Evolutionary conservation across 495 filamentous ascomycete species (phyloP).

Genomic region (Aspergillus olivimuriae): DNA sequence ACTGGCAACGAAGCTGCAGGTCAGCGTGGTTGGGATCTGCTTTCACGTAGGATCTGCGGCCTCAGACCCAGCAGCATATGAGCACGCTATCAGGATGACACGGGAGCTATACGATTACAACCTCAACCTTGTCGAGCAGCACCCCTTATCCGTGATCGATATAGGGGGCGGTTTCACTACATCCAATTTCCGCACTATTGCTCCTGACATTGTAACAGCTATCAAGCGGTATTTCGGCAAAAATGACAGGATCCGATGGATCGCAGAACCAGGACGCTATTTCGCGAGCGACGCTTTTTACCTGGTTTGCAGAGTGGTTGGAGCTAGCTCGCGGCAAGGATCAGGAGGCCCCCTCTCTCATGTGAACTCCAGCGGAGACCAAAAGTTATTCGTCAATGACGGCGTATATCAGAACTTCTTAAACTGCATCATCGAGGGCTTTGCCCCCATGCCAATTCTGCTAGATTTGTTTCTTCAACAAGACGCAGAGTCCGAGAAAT

Average conservation of each 20-base stretch:
- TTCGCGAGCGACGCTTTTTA: slow-evolving; percentile 23
- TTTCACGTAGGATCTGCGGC: slow-evolving; percentile 33
- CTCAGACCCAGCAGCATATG: slow-evolving; percentile 15
- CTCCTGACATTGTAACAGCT: slow-evolving; percentile 5
- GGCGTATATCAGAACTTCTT: slow-evolving; percentile 31
- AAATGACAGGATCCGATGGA: slow-evolving; percentile 9
- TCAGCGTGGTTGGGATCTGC: slow-evolving; percentile 26
- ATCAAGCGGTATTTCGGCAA: slow-evolving; percentile 12
- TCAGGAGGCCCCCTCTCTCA: no score
- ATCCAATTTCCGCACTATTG: slow-evolving; percentile 17
- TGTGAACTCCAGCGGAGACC: slow-evolving; percentile 10
- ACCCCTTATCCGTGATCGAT: no score
- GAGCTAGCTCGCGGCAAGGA: slow-evolving; percentile 2
- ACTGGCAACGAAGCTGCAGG: slow-evolving; percentile 18
- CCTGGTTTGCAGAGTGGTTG: slow-evolving; percentile 24
- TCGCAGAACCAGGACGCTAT: slow-evolving; percentile 30
- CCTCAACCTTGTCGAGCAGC: no score
- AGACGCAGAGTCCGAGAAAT: not conserved
- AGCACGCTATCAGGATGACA: slow-evolving; percentile 14
- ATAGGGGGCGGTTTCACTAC: slow-evolving; percentile 30
- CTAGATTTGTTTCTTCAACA: not conserved
- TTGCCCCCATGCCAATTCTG: slow-evolving; percentile 1
- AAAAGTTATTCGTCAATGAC: slow-evolving; percentile 34
- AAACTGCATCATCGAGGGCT: slow-evolving; percentile 22
- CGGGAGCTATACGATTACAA: slow-evolving; percentile 11